Evolutionary conservation across 2,329 filamentous ascomycete genomes (phyloP), one percentile per base, ranked within the genome.

Genomic region (Paradendryphiella salina): DNA sequence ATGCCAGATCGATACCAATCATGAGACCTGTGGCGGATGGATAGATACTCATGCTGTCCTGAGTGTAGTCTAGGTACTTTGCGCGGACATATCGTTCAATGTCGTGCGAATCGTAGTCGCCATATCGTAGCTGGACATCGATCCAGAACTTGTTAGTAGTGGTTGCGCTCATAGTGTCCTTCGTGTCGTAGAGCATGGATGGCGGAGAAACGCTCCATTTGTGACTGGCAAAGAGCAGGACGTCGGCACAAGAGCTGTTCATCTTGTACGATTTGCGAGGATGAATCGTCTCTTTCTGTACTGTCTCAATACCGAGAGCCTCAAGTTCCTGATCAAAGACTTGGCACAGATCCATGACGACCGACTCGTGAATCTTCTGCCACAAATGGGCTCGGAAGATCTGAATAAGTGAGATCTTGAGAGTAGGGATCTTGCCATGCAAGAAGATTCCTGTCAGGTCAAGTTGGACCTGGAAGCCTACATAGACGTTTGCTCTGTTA

Each of bases 211-310:
- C 92, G 57, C 96, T 97, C 95, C 95, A 99, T 74, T 97, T 99
- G 78, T 97, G 94, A 59, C 89, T 96, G 31, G 94, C 93, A 69
- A 99, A 99, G 8, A 99, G 83, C 46, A 97, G 81, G 57, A 99
- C 96, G 73, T 99, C 94, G 4, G 95, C 94, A 67, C 94, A 97
- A 50, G 93, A 97, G 67, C 92, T 96, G 80, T 99, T 99, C 94
- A 99, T 99, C 84, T 99, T 99, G 84, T 99, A 99, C 4, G 91
- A 96, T 77, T 99, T 99, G 84, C 94, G 85, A 44, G 94, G 94
- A 79, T 99, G 94, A 52, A 99, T 99, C 0, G 94, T 97, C 78
- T 99, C 94, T 76, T 99, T 99, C 72, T 99, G 94, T 4, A 97
- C 94, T 2, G 91, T 95, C 75, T 99, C 94, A 51, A 99, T 96